Base-by-base conservation (phyloP, 805 yeast species). In the Ogataea naganishii region DNA sequence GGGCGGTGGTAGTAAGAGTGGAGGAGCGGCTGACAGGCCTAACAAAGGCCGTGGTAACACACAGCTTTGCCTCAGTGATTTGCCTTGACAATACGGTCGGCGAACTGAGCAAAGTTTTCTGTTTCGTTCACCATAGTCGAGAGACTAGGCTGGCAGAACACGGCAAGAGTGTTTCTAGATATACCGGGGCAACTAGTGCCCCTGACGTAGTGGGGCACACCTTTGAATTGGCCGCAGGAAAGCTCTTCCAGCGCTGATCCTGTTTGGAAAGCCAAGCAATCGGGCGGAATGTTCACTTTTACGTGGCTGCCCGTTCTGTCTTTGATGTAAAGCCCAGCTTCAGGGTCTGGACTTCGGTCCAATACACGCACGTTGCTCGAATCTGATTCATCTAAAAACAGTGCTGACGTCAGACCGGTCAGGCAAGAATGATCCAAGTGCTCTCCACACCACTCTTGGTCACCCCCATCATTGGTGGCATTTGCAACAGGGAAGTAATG, bases 391-490 rank as follows among this genome's bases (percentile, higher is more conserved):
- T 66, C 63, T 11, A 69, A 36, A 35, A 60, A 71, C 40, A 69
- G 45, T 9, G 78, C 77, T 14, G 75, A 64, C 1, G 78, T 71
- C 13, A 74, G 51, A 0, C 74, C 80, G 1, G 80, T 74, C 14
- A 74, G 49, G 42, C 79, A 71, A 5, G 75, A 67, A 39, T 73
- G 80, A 44, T 74, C 80, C 24, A 62, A 39, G 43, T 74, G 80
- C 39, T 71, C 75, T 1, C 78, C 79, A 46, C 80, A 74, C 80
- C 80, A 74, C 24, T 60, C 62, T 31, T 51, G 60, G 10, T 49
- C 53, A 7, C 27, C 33, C 1, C 33, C 38, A 1, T 31, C 26
- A 6, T 29, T 18, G 2, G 27, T 21, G 8, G 26, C 36, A 12
- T 36, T 37, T 4, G 36, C 29, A 4, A 41, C 31, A 1, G 77